A percentile compares a stretch with the other conserved stretches of the same genome.
Conservation (phyloP, 768 basidiomycete species). For the Saitozyma podzolica region DNA sequence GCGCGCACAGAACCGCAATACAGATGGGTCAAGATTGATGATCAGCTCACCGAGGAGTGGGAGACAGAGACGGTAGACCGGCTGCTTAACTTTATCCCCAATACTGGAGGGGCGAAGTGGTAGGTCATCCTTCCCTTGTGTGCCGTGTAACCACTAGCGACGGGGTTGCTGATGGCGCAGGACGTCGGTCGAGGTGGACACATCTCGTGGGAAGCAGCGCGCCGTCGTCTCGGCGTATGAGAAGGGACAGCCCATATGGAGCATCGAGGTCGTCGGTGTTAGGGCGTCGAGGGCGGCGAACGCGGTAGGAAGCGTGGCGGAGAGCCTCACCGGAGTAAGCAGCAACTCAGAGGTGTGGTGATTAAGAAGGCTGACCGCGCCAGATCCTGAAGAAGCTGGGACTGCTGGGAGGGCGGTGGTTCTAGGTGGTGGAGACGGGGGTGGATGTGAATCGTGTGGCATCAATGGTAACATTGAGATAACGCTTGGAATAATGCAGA, state of each 20-base stretch:
- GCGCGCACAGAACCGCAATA: conserved; percentile 11
- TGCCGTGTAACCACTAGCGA: background rate
- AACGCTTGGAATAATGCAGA: too few relatives aligned
- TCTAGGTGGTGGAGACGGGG: background rate
- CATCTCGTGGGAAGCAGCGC: background rate
- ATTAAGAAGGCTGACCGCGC: background rate
- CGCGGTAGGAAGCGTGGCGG: conserved; percentile 19
- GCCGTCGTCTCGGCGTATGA: conserved; percentile 8
- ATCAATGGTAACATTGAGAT: too few relatives aligned
- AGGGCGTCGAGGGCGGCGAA: conserved; percentile 3
- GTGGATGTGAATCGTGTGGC: too few relatives aligned
- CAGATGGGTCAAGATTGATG: conserved; percentile 12
- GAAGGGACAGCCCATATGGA: conserved; percentile 6
- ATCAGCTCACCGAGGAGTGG: conserved; percentile 14
- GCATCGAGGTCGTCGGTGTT: conserved; percentile 19
- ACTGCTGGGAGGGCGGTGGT: background rate
- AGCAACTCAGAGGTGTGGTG: background rate
- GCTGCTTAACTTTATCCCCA: conserved; percentile 11
- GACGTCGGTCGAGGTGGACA: conserved; percentile 19
- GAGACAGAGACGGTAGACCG: conserved; percentile 17
- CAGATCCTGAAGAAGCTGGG: background rate
- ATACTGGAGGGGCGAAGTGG: conserved; percentile 15
- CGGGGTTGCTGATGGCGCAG: background rate
- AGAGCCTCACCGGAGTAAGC: conserved; percentile 16
- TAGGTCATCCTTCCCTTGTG: background rate